These are phyloP conservation scores for Piedraia hortae DNA, from an alignment of 2,329 filamentous ascomycete species.

Conservation along the genomic window DNA sequence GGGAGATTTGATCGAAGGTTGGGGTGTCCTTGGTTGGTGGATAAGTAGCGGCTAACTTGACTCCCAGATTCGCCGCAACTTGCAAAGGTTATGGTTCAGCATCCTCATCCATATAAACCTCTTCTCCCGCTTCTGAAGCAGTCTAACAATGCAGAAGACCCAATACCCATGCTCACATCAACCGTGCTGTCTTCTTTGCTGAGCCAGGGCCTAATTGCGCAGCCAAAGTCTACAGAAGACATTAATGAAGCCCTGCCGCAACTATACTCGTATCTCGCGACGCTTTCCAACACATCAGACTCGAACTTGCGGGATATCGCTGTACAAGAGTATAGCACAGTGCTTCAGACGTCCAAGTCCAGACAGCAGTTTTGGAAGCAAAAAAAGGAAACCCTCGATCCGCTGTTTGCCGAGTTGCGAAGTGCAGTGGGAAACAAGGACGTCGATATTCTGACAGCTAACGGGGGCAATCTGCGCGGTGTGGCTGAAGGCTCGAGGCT, in stretches of 20 bases:
- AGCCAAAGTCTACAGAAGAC: conserved; percentile 30
- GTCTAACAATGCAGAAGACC: conserved; percentile 57
- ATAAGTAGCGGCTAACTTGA: conserved; percentile 5
- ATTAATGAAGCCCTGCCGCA: conserved; percentile 53
- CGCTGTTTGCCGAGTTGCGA: conserved; percentile 53
- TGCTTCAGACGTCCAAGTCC: conserved; percentile 48
- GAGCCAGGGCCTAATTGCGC: conserved; percentile 30
- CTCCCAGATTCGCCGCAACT: conserved; percentile 48
- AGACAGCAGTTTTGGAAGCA: conserved; percentile 78
- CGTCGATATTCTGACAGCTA: conserved; percentile 31
- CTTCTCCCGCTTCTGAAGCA: conserved; percentile 66
- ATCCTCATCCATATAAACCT: conserved; percentile 42
- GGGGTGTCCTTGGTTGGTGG: conserved; percentile 1
- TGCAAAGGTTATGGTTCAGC: conserved; percentile 45
- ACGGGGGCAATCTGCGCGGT: conserved; percentile 20
- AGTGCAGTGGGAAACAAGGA: conserved; percentile 48
- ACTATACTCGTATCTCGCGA: conserved; percentile 64
- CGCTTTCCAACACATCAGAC: conserved; percentile 60
- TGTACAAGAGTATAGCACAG: conserved; percentile 65
- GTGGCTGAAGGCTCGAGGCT: conserved; percentile 33
- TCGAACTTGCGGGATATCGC: conserved; percentile 85
- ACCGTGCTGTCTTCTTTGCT: conserved; percentile 63
- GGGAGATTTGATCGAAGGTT: conserved; percentile 67
- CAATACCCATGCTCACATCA: conserved; percentile 70
- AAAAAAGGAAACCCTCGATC: conserved; percentile 54